Conservation (phyloP, 352 stramenopile species). For the Lagenidium sp. region DNA sequence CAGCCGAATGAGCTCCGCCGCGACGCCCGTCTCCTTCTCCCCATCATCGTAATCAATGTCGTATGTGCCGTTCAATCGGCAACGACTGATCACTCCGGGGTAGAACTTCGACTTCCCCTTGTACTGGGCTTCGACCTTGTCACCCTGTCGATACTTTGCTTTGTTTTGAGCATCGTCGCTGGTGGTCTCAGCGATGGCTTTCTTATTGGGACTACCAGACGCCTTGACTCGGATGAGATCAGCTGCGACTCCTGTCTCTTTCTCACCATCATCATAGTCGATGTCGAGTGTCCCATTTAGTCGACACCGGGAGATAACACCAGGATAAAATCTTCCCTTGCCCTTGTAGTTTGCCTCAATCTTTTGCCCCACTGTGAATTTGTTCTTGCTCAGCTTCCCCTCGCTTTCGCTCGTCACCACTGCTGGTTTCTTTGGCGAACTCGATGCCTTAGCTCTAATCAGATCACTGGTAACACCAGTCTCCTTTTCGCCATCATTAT, state of each 20-base stretch:
- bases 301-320: conserved; percentile 38
- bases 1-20: conserved; percentile 5
- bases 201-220: conserved; percentile 17
- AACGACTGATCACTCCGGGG: conserved; percentile 34
- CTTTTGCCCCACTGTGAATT: conserved; percentile 30
- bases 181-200: conserved; percentile 46
- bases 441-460: conserved; percentile 12
- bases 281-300: conserved; percentile 60
- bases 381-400: conserved; percentile 1
- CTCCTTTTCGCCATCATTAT: conserved; percentile 46
- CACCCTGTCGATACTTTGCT: conserved; percentile 3
- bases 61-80: conserved; percentile 38
- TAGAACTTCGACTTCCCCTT: conserved; percentile 53
- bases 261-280: conserved; percentile 59
- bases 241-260: conserved; percentile 26
- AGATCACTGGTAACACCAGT: conserved; percentile 2
- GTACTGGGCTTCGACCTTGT: conserved; percentile 46
- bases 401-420: conserved; percentile 9
- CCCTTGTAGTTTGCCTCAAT: conserved; percentile 42
- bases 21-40: conserved; percentile 37
- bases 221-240: conserved; percentile 39
- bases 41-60: conserved; percentile 66
- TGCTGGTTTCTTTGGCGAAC: conserved; percentile 5
- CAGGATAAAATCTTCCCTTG: conserved; percentile 31
- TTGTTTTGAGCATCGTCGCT: conserved; percentile 23